Evolutionary conservation across 169 alveolate genomes (phyloP).

Genomic region (Miamiensis avidus): DNA sequence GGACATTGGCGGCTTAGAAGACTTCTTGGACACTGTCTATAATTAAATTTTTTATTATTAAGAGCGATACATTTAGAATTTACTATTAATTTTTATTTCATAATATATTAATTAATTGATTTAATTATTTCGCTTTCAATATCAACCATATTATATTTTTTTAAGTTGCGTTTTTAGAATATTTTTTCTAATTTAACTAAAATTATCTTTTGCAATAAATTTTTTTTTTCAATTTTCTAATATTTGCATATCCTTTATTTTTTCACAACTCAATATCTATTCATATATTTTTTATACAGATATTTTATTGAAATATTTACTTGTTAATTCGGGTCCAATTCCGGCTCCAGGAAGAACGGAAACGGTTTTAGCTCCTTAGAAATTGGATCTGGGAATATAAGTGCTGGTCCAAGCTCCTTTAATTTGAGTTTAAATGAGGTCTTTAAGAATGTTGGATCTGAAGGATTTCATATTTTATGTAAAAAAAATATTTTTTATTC

Average conservation of each 20-base stretch:
- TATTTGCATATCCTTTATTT: not conserved
- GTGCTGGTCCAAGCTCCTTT: conserved; percentile 29
- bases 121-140: too few relatives aligned
- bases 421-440: not conserved
- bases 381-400: conserved; percentile 60
- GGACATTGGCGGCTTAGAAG: conserved; percentile 44
- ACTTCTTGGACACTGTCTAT: conserved; percentile 33
- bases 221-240: not conserved
- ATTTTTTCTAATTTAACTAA: not conserved
- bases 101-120: not conserved
- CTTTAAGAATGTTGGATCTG: not conserved
- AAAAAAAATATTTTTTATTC: too few relatives aligned
- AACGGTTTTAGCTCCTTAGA: conserved; percentile 39
- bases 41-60: not conserved
- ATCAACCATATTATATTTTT: not conserved
- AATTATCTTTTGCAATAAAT: not conserved
- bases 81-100: not conserved
- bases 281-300: not conserved
- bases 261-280: not conserved
- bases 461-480: not conserved
- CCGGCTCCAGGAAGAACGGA: conserved; percentile 71
- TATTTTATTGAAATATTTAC: conserved; percentile 12
- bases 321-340: conserved; percentile 63
- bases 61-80: not conserved
- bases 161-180: not conserved